Conservation (phyloP, 2,329 filamentous ascomycete genomes). For the Xylariaceae sp. region DNA sequence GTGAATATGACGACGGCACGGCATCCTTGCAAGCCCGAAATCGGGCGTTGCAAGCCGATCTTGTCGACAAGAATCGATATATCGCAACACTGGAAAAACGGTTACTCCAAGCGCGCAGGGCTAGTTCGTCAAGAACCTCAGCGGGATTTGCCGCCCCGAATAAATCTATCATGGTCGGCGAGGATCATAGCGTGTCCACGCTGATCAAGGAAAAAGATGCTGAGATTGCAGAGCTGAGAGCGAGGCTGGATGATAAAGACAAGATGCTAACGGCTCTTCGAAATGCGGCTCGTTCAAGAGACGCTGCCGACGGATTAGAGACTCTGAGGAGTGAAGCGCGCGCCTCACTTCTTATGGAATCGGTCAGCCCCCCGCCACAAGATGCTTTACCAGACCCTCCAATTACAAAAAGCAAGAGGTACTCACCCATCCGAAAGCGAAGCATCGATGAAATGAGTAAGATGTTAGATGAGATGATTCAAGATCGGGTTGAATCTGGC, state of each 20-base stretch:
- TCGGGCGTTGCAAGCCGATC: conserved; percentile 85
- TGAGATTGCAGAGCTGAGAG: conserved; percentile 87
- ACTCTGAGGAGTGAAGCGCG: conserved; percentile 33
- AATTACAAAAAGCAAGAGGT: conserved; percentile 26
- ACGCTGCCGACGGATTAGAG: conserved; percentile 62
- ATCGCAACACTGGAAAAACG: conserved; percentile 91
- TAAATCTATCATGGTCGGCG: conserved; percentile 65
- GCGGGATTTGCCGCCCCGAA: conserved; percentile 61
- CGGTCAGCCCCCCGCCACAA: conserved; percentile 34
- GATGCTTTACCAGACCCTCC: conserved; percentile 33
- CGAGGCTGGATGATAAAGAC: conserved; percentile 89
- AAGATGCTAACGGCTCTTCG: conserved; percentile 85
- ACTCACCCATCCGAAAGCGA: conserved; percentile 45
- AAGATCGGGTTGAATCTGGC: conserved; percentile 75
- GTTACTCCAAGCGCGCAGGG: conserved; percentile 80
- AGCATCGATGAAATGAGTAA: conserved; percentile 89
- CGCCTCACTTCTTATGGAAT: conserved; percentile 33
- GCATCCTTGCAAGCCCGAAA: conserved; percentile 83
- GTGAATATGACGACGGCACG: conserved; percentile 80
- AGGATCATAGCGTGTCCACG: conserved; percentile 70
- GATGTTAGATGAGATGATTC: conserved; percentile 95
- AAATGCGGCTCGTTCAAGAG: conserved; percentile 78
- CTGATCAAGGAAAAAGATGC: conserved; percentile 82
- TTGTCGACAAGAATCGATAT: conserved; percentile 95
- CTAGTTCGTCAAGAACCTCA: conserved; percentile 84